phyloP scores from a whole-genome alignment of 495 filamentous ascomycete genomes.

The Penicillium arizonense region DNA sequence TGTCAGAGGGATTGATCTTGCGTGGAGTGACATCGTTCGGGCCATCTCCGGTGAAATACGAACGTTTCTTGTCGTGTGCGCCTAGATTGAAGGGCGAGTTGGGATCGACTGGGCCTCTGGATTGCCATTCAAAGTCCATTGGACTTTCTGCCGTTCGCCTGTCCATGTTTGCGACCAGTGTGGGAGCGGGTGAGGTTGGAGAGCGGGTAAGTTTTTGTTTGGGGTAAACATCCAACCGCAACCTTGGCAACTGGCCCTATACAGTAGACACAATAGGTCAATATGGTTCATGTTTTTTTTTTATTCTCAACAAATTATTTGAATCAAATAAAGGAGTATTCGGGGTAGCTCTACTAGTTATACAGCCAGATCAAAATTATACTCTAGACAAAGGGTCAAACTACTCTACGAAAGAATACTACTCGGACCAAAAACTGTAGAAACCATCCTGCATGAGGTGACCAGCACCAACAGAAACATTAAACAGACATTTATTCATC shows the following conservation, averaged over 20 bases:
- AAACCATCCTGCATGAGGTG: not conserved
- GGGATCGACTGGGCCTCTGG: slow-evolving; percentile 52
- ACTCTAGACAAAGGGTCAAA: no score
- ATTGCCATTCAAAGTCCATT: slow-evolving; percentile 70
- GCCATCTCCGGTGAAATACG: slow-evolving; percentile 15
- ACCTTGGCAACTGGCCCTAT: slow-evolving; percentile 8
- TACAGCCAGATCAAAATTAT: no score
- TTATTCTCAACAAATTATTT: no score
- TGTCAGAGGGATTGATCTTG: not conserved
- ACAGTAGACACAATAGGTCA: not conserved
- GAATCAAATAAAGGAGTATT: no score
- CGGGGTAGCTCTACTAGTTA: no score
- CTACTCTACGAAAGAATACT: no score
- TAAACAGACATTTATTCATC: slow-evolving; percentile 57
- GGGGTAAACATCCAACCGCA: slow-evolving; percentile 29
- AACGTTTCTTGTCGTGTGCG: slow-evolving; percentile 52
- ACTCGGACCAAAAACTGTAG: not conserved
- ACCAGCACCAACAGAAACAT: slow-evolving; percentile 17
- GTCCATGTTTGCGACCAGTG: slow-evolving; percentile 26
- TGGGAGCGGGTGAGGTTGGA: slow-evolving; percentile 12
- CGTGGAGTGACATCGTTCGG: not conserved
- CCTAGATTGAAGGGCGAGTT: slow-evolving; percentile 58
- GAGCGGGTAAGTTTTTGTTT: slow-evolving; percentile 27
- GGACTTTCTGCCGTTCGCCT: slow-evolving; percentile 55
- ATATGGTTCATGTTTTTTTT: no score